phyloP scores from a whole-genome alignment of 1,139 yeast genomes.

The Suhomyces chickasaworum region DNA sequence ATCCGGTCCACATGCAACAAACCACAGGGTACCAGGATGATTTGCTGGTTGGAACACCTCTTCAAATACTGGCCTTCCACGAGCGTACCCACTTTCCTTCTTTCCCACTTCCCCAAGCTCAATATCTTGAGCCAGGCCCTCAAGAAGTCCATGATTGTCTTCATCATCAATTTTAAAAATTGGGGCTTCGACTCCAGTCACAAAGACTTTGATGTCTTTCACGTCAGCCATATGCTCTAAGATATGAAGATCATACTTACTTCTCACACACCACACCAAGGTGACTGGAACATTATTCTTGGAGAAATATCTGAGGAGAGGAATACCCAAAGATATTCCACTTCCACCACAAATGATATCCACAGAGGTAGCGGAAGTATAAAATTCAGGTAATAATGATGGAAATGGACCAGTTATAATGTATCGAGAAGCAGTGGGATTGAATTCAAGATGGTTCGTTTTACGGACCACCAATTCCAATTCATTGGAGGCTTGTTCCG shows the following conservation, averaged over 20 bases:
- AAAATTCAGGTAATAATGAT: conserved; percentile 29
- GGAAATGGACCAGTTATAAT: conserved; percentile 34
- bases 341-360: conserved; percentile 81
- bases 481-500: conserved; percentile 18
- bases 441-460: conserved; percentile 17
- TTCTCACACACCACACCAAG: conserved; percentile 58
- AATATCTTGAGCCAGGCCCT: conserved; percentile 20
- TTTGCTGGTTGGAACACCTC: conserved; percentile 29
- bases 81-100: conserved; percentile 7
- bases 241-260: conserved; percentile 43
- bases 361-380: conserved; percentile 51
- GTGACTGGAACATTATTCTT: conserved; percentile 6
- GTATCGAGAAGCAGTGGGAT: conserved; percentile 17
- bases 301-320: conserved; percentile 47
- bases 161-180: conserved; percentile 17
- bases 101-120: conserved; percentile 21
- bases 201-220: conserved; percentile 22
- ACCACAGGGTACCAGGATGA: conserved; percentile 45
- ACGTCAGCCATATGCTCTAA: conserved; percentile 36
- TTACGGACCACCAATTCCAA: conserved; percentile 29
- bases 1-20: conserved; percentile 74
- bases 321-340: conserved; percentile 77
- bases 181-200: conserved; percentile 22
- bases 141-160: conserved; percentile 24
- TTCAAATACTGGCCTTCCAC: conserved; percentile 47